Conservation (phyloP, 768 basidiomycete species). For the Leucosporidium scottii region DNA sequence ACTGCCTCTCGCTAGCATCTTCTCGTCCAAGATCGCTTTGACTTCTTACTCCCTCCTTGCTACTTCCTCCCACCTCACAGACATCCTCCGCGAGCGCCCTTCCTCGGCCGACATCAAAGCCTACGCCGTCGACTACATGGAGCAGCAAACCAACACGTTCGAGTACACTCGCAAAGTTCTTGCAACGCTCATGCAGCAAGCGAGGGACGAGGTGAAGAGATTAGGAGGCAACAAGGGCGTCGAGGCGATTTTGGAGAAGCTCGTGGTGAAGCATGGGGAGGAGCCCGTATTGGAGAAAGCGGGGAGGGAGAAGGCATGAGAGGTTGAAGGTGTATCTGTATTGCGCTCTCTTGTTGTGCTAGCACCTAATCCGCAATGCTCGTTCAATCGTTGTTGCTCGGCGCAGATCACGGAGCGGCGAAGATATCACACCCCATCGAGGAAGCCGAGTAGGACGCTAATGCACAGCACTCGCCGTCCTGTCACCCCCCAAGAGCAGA, state of each 20-base stretch:
- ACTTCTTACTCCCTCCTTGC: neutral
- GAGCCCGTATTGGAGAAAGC: conserved; percentile 1
- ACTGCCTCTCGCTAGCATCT: neutral
- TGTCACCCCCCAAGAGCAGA: too few species aligned
- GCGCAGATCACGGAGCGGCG: too few species aligned
- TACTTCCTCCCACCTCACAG: conserved; percentile 45
- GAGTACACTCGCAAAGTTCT: conserved; percentile 74
- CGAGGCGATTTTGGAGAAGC: conserved; percentile 29
- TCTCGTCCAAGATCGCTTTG: neutral
- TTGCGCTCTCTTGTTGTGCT: too few species aligned
- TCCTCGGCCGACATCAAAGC: conserved; percentile 69
- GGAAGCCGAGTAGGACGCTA: too few species aligned
- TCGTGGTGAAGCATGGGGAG: conserved; percentile 15
- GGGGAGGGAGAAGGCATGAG: neutral
- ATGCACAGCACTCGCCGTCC: too few species aligned
- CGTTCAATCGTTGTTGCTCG: too few species aligned
- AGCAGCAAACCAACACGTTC: conserved; percentile 69
- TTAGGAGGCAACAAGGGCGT: conserved; percentile 63
- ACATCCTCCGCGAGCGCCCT: conserved; percentile 83
- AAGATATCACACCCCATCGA: too few species aligned
- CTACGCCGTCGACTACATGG: conserved; percentile 72
- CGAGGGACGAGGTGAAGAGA: conserved; percentile 58
- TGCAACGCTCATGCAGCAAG: conserved; percentile 58
- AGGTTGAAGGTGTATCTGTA: neutral
- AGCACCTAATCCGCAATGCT: too few species aligned